Conservation (phyloP, 2,329 filamentous ascomycete species). For the Alternaria sp. region DNA sequence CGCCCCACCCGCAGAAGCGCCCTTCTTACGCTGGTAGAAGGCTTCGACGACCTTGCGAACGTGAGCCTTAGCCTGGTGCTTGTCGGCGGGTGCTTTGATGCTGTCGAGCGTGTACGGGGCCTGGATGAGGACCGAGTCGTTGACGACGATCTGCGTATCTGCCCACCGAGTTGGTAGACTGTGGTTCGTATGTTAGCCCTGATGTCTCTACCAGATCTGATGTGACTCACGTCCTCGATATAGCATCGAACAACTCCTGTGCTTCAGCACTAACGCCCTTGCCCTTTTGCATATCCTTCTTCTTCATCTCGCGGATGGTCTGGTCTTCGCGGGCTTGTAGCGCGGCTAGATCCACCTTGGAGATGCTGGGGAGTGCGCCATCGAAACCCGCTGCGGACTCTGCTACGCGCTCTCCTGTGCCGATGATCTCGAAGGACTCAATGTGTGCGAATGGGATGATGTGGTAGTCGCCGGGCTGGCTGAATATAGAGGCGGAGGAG, state of each 20-base stretch:
- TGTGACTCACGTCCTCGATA: conserved; percentile 60
- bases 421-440: conserved; percentile 62
- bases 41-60: conserved; percentile 56
- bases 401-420: conserved; percentile 42
- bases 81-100: conserved; percentile 55
- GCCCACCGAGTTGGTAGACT: conserved; percentile 65
- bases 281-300: conserved; percentile 63
- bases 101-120: conserved; percentile 65
- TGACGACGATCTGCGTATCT: conserved; percentile 64
- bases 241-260: conserved; percentile 68
- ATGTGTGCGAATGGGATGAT: conserved; percentile 67
- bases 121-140: conserved; percentile 64
- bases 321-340: conserved; percentile 62
- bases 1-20: conserved; percentile 18
- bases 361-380: conserved; percentile 52
- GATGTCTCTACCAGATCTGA: neutral
- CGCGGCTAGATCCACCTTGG: conserved; percentile 61
- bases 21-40: conserved; percentile 52
- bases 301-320: conserved; percentile 63
- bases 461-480: conserved; percentile 62
- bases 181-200: conserved; percentile 10
- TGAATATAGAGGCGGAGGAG: conserved; percentile 47
- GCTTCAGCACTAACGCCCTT: conserved; percentile 67
- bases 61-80: conserved; percentile 50
- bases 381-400: conserved; percentile 53